Conservation (phyloP, 768 basidiomycete genomes). For the Phallus indusiatus region DNA sequence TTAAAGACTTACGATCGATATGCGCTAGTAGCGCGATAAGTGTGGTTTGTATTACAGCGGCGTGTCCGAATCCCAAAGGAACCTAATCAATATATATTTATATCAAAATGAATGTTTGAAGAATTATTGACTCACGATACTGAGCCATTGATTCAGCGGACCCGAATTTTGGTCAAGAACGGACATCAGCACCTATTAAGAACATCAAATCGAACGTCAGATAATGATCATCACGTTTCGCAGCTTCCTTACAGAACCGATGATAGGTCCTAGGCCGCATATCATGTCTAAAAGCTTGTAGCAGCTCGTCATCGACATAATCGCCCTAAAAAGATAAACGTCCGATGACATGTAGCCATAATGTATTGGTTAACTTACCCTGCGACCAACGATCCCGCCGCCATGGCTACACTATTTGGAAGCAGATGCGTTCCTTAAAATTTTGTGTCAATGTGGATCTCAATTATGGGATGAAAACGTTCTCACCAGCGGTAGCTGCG, state of each 20-base stretch:
- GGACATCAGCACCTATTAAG: not conserved
- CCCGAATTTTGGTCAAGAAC: slow-evolving; percentile 34
- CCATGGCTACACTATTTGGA: slow-evolving; percentile 53
- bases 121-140: slow-evolving; percentile 36
- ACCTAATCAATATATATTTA: slow-evolving; percentile 29
- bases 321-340: slow-evolving; percentile 27
- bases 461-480: not conserved
- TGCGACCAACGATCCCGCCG: slow-evolving; percentile 56
- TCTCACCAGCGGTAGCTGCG: slow-evolving; percentile 54
- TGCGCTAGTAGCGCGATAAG: slow-evolving; percentile 58
- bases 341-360: not conserved
- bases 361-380: slow-evolving; percentile 28
- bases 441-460: not conserved
- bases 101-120: not conserved
- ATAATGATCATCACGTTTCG: slow-evolving; percentile 23
- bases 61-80: slow-evolving; percentile 67
- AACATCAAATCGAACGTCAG: not conserved
- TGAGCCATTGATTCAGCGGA: slow-evolving; percentile 43
- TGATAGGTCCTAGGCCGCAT: slow-evolving; percentile 55
- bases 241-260: slow-evolving; percentile 40
- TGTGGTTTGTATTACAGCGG: slow-evolving; percentile 60
- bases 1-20: slow-evolving; percentile 41
- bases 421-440: slow-evolving; percentile 47
- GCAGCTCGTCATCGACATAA: slow-evolving; percentile 55
- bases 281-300: slow-evolving; percentile 52